Evolutionary conservation across 345 rosid species (phyloP), one percentile per base, ranked within the genome.

Genomic region (Draba incana): DNA sequence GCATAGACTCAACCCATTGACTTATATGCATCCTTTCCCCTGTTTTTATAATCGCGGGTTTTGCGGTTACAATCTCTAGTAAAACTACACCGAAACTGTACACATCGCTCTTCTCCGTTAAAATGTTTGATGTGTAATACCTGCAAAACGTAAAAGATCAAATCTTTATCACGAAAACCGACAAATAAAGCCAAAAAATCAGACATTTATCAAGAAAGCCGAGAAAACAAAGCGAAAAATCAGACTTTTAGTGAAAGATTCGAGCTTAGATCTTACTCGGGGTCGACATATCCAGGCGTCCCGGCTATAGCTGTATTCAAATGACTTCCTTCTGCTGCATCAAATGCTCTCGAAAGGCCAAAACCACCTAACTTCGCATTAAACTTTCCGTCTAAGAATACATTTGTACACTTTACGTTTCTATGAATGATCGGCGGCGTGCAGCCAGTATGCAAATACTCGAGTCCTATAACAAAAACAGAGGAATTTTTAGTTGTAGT

Each of bases 281-380:
- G 90, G 62, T 83, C 88, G 0, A 82, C 72, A 47, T 87, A 82
- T 9, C 90, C 93, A 8, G 80, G 71, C 0, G 93, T 87, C 15
- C 93, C 90, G 0, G 75, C 72, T 3, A 83, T 77, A 0, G 41
- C 43, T 66, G 88, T 76, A 28, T 79, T 45, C 58, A 80, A 65
- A 75, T 41, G 79, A 12, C 72, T 77, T 2, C 69, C 80, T 2
- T 70, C 81, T 10, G 82, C 86, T 27, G 75, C 65, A 57, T 80
- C 75, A 60, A 82, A 78, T 42, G 73, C 68, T 68, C 78, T 79
- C 3, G 92, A 87, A 4, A 85, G 70, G 9, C 92, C 86, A 48
- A 87, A 87, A 38, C 86, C 90, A 0, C 88, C 77, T 46, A 87
- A 69, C 54, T 83, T 87, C 1, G 90, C 92, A 54, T 80, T 81